phyloP scores from a whole-genome alignment of 257 asterid species.

The Solanum piurae region DNA sequence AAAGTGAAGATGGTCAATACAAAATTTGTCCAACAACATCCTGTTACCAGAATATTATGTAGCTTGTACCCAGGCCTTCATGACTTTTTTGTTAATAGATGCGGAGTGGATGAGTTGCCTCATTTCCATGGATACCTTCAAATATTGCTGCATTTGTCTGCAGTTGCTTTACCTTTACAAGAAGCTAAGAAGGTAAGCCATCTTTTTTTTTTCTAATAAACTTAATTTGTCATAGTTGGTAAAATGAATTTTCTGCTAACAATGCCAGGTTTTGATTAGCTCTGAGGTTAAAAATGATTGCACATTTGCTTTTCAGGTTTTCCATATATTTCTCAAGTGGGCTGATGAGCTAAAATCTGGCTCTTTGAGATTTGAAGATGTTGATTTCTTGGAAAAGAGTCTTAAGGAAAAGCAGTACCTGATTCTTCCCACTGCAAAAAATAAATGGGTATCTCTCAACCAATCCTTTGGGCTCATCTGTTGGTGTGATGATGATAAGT shows the following conservation, averaged over 20 bases:
- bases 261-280: neutral
- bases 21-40: conserved; percentile 11
- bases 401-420: conserved; percentile 42
- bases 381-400: conserved; percentile 42
- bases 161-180: conserved; percentile 49
- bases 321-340: conserved; percentile 63
- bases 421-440: conserved; percentile 75
- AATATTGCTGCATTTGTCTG: conserved; percentile 57
- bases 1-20: conserved; percentile 20
- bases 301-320: conserved; percentile 31
- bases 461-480: conserved; percentile 73
- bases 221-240: neutral
- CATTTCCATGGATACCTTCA: conserved; percentile 62
- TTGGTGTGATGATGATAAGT: conserved; percentile 68
- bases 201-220: neutral
- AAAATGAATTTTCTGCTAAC: neutral
- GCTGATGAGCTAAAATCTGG: conserved; percentile 58
- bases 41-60: conserved; percentile 32
- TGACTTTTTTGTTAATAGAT: conserved; percentile 71
- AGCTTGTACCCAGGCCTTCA: conserved; percentile 61
- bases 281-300: neutral
- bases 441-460: conserved; percentile 88
- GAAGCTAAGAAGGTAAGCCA: conserved; percentile 62
- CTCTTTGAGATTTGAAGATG: conserved; percentile 51
- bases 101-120: conserved; percentile 70